Base-by-base conservation (phyloP, 129 eudicot species). In the Centrapalus pauciflorus region DNA sequence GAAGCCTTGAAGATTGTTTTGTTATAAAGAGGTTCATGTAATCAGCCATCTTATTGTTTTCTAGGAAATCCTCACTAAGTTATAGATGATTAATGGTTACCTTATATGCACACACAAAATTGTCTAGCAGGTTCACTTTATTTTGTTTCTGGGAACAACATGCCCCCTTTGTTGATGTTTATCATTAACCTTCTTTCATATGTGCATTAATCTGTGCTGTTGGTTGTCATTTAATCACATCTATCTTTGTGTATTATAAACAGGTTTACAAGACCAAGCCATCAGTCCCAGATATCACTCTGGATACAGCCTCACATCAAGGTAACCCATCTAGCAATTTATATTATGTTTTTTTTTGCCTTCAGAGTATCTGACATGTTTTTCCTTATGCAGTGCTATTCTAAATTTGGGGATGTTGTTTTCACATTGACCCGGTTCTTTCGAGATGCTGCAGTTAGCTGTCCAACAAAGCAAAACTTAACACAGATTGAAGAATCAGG, bases 241-340 rank as follows among this genome's bases (percentile, higher is more conserved):
- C 66, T 26, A 32, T 55, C 32, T 46, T 70, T 19, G 17, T 61
- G 56, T 58, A 48, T 71, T 27, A 52, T 73, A 51, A 51, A 60
- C 78, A 93, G 98, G 88, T 93, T 88, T 74, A 27, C 89, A 61
- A 33, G 74, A 61, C 23, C 79, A 61, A 79, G 69, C 55, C 96
- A 92, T 61, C 98, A 86, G 79, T 82, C 98, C 33, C 98, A 93
- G 68, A 79, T 93, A 70, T 93, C 98, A 55, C 80, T 33, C 56
- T 93, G 98, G 98, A 93, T 93, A 74, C 96, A 84, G 72, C 98
- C 98, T 64, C 92, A 84, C 76, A 78, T 88, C 61, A 88, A 85
- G 89, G 98, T 93, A 25, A 59, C 25, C 33, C 46, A 34, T 75
- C 17, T 13, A 46, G 33, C 24, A 14, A 12, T 75, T 56, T 45